Percentiles rank a stretch among this genome's conserved stretches.
These are phyloP conservation scores for Paraglomus brasilianum DNA, from an alignment of 192 early-diverging fungal species.

Conservation along the genomic window DNA sequence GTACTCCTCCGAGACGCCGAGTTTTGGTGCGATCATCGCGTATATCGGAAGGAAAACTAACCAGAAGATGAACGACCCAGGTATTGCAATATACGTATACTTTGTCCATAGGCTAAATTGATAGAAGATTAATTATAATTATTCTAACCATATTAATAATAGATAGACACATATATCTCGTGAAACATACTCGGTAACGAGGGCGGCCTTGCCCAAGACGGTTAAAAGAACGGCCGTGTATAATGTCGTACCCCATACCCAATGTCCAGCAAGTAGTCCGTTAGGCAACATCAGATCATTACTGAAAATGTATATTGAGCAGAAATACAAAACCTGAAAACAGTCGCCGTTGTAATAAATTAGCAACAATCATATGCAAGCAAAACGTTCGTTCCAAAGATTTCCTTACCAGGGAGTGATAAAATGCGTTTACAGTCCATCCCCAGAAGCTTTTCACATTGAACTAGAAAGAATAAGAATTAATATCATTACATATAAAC, in stretches of 20 bases:
- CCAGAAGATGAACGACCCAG: constrained; percentile 90
- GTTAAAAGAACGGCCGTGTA: constrained; percentile 88
- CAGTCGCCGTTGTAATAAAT: background rate
- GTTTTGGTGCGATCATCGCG: constrained; percentile 68
- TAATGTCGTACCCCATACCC: constrained; percentile 86
- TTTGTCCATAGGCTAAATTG: constrained; percentile 82
- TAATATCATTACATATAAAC: background rate
- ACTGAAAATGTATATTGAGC: constrained; percentile 62
- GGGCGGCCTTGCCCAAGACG: constrained; percentile 86
- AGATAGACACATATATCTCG: background rate
- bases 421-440: constrained; percentile 90
- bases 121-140: background rate
- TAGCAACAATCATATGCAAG: background rate
- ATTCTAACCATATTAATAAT: background rate
- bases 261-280: constrained; percentile 79
- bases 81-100: constrained; percentile 88
- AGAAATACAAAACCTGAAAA: constrained; percentile 65
- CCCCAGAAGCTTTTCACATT: constrained; percentile 90
- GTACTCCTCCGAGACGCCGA: constrained; percentile 70
- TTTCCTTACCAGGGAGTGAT: constrained; percentile 75
- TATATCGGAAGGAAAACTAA: constrained; percentile 84
- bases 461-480: constrained; percentile 50
- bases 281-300: constrained; percentile 66
- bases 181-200: constrained; percentile 75
- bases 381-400: constrained; percentile 23